Percentiles rank a stretch among this genome's conserved stretches.
These are phyloP conservation scores for Suillus subaureus DNA, from an alignment of 768 basidiomycete genomes.

Conservation along the genomic window DNA sequence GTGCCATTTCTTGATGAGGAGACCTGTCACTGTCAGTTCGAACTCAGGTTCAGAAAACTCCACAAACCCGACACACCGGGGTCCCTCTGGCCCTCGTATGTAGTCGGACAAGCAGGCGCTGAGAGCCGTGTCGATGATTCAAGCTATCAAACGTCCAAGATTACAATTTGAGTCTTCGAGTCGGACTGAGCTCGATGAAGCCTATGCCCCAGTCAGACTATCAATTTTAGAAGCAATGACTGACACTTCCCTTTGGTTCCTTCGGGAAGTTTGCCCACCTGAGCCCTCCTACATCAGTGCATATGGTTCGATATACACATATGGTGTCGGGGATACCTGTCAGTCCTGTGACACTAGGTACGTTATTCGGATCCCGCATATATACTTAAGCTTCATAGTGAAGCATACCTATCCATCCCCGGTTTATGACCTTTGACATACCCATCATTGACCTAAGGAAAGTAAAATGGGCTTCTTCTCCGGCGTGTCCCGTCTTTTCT, in stretches of 20 bases:
- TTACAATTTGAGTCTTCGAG: not conserved
- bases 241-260: not conserved
- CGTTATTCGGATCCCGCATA: not conserved
- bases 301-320: not conserved
- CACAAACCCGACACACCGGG: not conserved
- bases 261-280: not conserved
- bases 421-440: not conserved
- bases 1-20: no score
- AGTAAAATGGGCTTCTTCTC: not conserved
- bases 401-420: not conserved
- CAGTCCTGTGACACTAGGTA: not conserved
- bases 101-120: not conserved
- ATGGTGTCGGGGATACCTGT: not conserved
- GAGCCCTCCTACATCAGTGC: not conserved
- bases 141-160: not conserved
- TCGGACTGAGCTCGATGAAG: not conserved
- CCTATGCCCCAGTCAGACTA: not conserved
- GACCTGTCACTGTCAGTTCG: not conserved
- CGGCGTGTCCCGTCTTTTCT: not conserved
- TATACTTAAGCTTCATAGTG: not conserved
- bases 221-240: accelerated
- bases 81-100: not conserved
- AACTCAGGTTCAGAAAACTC: not conserved
- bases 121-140: not conserved
- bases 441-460: not conserved